Percentiles rank a stretch among this genome's conserved stretches.
phyloP scores from a whole-genome alignment of 2,329 filamentous ascomycete genomes.

The Daldinia sp. region DNA sequence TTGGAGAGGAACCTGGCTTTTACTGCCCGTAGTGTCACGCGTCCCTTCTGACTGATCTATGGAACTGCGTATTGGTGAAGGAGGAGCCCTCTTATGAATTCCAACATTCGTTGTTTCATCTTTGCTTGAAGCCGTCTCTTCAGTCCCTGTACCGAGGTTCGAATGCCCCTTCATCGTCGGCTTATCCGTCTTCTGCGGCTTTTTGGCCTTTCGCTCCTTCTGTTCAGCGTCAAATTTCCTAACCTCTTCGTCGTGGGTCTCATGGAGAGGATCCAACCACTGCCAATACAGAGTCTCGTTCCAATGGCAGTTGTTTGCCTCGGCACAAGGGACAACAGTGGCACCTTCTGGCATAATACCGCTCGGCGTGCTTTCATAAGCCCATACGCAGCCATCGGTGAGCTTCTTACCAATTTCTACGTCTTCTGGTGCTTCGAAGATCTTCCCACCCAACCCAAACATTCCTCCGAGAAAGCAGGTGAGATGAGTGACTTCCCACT shows the following conservation, averaged over 20 bases:
- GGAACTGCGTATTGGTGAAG: conserved; percentile 21
- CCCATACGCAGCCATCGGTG: conserved; percentile 78
- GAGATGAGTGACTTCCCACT: conserved; percentile 73
- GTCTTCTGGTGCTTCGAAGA: conserved; percentile 70
- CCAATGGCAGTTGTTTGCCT: conserved; percentile 63
- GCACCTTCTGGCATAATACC: conserved; percentile 75
- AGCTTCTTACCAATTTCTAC: conserved; percentile 73
- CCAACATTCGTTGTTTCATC: conserved; percentile 11
- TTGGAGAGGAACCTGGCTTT: conserved; percentile 48
- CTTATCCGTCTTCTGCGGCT: conserved; percentile 48
- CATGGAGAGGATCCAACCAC: conserved; percentile 60
- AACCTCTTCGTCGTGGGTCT: conserved; percentile 59
- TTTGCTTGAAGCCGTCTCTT: conserved; percentile 12
- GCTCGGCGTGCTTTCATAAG: conserved; percentile 69
- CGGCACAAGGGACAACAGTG: conserved; percentile 62
- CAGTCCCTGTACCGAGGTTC: conserved; percentile 20
- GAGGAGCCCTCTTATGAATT: conserved; percentile 43
- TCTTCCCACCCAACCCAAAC: conserved; percentile 74
- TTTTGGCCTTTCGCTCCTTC: conserved; percentile 55
- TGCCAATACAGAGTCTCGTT: conserved; percentile 64
- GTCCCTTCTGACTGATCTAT: conserved; percentile 27
- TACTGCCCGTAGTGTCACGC: conserved; percentile 26
- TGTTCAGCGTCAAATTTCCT: conserved; percentile 56
- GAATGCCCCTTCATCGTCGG: conserved; percentile 42
- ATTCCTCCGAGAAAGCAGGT: conserved; percentile 79